Conservation (phyloP, 2,329 filamentous ascomycete species). For the Claviceps monticola region DNA sequence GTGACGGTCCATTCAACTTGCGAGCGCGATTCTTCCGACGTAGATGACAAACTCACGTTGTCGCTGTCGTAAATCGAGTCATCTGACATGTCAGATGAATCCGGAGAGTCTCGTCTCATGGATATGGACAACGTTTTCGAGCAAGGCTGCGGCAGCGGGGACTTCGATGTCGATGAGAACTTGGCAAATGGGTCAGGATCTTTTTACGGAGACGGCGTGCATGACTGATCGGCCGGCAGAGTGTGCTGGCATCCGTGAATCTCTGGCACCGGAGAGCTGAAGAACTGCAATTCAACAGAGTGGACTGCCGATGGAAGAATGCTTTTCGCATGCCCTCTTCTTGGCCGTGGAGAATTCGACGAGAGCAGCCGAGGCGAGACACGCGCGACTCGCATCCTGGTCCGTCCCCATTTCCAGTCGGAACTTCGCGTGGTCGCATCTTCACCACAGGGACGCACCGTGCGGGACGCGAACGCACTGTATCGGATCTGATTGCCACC, state of each 20-base stretch:
- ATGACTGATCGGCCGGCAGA: not conserved
- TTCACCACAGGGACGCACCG: not conserved
- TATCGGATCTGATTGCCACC: not conserved
- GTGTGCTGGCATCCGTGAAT: not conserved
- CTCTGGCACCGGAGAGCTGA: not conserved
- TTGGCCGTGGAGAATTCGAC: not conserved
- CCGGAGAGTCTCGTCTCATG: not conserved
- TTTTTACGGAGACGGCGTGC: not conserved
- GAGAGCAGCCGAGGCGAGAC: not conserved
- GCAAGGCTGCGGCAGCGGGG: not conserved
- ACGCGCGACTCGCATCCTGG: too few species aligned
- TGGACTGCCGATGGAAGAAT: not conserved
- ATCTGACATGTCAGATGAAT: not conserved
- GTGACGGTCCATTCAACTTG: conserved; percentile 37
- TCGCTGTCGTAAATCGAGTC: conserved; percentile 10
- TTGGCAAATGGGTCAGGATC: not conserved
- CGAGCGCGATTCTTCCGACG: conserved; percentile 16
- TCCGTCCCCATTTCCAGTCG: not conserved
- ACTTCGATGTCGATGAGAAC: not conserved
- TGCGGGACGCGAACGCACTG: not conserved
- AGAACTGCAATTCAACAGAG: not conserved
- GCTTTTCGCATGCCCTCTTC: not conserved
- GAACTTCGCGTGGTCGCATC: not conserved
- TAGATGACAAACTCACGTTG: conserved; percentile 19
- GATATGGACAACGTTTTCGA: not conserved